Conservation (phyloP, 2,329 filamentous ascomycete genomes). For the Albophoma yamanashiensis region DNA sequence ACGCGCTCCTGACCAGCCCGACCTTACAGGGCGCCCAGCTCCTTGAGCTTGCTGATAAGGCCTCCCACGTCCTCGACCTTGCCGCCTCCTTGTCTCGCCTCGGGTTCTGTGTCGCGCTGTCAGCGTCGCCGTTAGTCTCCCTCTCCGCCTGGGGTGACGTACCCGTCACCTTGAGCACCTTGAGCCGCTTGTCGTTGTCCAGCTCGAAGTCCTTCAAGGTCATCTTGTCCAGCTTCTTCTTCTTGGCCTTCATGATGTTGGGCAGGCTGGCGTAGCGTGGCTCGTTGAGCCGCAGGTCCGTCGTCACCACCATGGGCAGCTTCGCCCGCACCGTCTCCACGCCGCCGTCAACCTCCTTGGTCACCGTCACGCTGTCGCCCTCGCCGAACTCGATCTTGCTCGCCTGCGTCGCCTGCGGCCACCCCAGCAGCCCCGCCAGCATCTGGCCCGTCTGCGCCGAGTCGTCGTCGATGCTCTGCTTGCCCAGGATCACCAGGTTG, state of each 20-base stretch:
- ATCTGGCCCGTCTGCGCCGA: constrained; percentile 95
- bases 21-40: constrained; percentile 74
- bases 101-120: constrained; percentile 53
- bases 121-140: not conserved
- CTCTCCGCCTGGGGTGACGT: constrained; percentile 21
- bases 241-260: constrained; percentile 99
- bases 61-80: constrained; percentile 97
- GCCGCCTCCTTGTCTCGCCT: constrained; percentile 78
- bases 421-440: constrained; percentile 83
- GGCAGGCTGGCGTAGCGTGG: constrained; percentile 90
- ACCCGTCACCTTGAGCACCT: constrained; percentile 83
- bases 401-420: constrained; percentile 92
- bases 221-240: constrained; percentile 96
- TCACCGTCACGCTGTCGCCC: constrained; percentile 63
- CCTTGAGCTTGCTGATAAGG: constrained; percentile 89
- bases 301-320: constrained; percentile 89
- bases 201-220: constrained; percentile 73
- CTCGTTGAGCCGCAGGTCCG: constrained; percentile 88
- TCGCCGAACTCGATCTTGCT: constrained; percentile 69
- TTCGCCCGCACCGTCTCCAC: constrained; percentile 79
- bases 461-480: constrained; percentile 98
- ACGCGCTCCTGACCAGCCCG: not conserved
- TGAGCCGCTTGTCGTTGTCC: constrained; percentile 64
- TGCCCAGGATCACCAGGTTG: constrained; percentile 89
- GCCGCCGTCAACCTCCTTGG: constrained; percentile 89